Conservation (phyloP, 192 early-diverging fungal genomes). For the Chytriomyces confervae region DNA sequence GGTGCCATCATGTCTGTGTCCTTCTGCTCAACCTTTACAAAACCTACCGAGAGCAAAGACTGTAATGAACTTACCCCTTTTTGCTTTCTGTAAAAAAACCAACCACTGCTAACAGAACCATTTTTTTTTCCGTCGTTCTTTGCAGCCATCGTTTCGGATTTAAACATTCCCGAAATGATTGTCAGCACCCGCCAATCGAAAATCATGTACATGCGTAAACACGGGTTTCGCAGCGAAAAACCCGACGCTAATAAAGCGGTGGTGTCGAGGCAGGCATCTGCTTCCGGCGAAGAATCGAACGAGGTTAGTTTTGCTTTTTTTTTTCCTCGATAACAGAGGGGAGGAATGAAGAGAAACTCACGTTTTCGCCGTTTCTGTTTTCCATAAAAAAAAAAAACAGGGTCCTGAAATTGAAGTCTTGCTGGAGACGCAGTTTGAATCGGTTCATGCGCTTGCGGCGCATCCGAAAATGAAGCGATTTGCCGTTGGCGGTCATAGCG, state of each 20-base stretch:
- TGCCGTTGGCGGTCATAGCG: constrained; percentile 50
- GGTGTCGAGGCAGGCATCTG: too few species aligned
- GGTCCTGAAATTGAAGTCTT: constrained; percentile 37
- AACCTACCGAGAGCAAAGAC: neutral
- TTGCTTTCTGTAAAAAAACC: neutral
- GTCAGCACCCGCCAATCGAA: constrained; percentile 46
- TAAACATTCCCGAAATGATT: constrained; percentile 52
- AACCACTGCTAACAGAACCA: neutral
- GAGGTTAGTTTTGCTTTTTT: too few species aligned
- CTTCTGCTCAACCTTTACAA: constrained; percentile 29
- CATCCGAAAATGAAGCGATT: constrained; percentile 51
- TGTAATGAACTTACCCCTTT: constrained; percentile 12
- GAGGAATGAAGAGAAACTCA: neutral
- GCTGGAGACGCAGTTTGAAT: constrained; percentile 49
- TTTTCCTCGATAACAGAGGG: neutral
- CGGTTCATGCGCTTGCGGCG: constrained; percentile 42
- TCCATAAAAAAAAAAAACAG: neutral
- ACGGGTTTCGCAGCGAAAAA: neutral
- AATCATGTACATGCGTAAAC: constrained; percentile 40
- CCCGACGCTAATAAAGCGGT: neutral
- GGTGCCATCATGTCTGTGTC: constrained; percentile 54
- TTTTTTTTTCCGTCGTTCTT: neutral
- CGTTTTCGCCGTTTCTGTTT: neutral
- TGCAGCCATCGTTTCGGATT: constrained; percentile 37
- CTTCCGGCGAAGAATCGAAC: neutral